Evolutionary conservation across 2,329 filamentous ascomycete genomes (phyloP), one percentile per base, ranked within the genome.

Genomic region (Fusarium marasasianum): DNA sequence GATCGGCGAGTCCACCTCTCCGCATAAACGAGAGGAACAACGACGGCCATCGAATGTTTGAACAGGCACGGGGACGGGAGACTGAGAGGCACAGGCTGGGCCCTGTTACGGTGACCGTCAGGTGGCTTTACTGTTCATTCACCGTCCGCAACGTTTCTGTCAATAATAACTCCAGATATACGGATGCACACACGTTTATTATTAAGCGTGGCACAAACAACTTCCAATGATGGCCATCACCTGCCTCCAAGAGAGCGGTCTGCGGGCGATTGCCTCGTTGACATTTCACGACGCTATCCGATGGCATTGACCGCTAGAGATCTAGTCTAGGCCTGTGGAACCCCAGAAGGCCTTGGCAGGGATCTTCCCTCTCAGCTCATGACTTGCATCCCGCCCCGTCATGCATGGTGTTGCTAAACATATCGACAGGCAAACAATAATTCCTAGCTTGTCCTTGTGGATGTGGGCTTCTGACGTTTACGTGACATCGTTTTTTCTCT

Each of bases 371-470:
- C 51, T 61, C 51, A 53, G 56, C 57, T 60, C 60, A 77, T 72
- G 45, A 54, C 72, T 50, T 77, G 72, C 74, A 67, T 69, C 22
- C 20, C 41, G 45, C 44, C 41, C 38, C 40, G 41, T 40, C 41
- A 62, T 69, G 65, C 65, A 62, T 60, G 38, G 61, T 73, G 65
- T 64, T 77, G 70, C 75, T 77, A 77, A 77, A 76, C 75, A 65
- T 76, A 69, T 59, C 55, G 50, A 57, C 51, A 18, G 45, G 26
- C 54, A 60, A 58, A 61, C 26, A 64, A 43, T 9, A 37, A 22
- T 37, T 20, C 33, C 47, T 51, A 24, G n/a, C 17, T 24, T 18
- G 22, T 51, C 48, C 31, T 18, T 15, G 48, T 55, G 50, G 50
- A 41, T 22, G 59, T 51, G 54, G 66, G 53, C 38, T 61, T 22